Evolutionary conservation across 257 asterid genomes (phyloP).

Genomic region (Paulownia fortunei): DNA sequence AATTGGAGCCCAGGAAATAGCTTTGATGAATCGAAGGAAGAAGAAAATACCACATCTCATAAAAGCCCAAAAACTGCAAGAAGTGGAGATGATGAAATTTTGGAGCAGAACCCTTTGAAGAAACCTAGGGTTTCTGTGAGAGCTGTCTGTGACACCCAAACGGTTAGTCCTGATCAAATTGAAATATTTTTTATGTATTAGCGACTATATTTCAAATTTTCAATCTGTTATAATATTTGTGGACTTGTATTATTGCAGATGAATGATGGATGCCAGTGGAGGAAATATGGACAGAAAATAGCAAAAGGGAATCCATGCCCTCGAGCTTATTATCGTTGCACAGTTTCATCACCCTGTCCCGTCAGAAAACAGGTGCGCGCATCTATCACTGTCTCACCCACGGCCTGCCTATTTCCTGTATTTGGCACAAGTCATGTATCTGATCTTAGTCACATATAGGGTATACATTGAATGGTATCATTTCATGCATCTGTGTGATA

Average conservation of each 20-base stretch:
- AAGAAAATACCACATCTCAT: not conserved
- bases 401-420: too few species aligned
- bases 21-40: constrained; percentile 40
- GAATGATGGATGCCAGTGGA: constrained; percentile 72
- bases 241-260: constrained; percentile 27
- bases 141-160: constrained; percentile 55
- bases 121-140: constrained; percentile 62
- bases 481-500: too few species aligned
- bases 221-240: too few species aligned
- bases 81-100: constrained; percentile 39
- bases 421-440: too few species aligned
- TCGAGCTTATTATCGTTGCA: constrained; percentile 64
- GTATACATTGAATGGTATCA: too few species aligned
- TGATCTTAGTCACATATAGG: too few species aligned
- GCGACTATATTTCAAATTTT: too few species aligned
- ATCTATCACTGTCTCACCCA: not conserved
- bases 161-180: too few species aligned
- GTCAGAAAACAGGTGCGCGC: constrained; percentile 56
- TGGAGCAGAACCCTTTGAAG: constrained; percentile 48
- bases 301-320: constrained; percentile 70
- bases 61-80: constrained; percentile 34
- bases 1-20: constrained; percentile 20
- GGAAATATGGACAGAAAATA: constrained; percentile 65
- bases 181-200: too few species aligned
- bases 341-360: constrained; percentile 51